These are phyloP conservation scores for Leccinum uliginosum DNA, from an alignment of 768 basidiomycete species.

Conservation along the genomic window DNA sequence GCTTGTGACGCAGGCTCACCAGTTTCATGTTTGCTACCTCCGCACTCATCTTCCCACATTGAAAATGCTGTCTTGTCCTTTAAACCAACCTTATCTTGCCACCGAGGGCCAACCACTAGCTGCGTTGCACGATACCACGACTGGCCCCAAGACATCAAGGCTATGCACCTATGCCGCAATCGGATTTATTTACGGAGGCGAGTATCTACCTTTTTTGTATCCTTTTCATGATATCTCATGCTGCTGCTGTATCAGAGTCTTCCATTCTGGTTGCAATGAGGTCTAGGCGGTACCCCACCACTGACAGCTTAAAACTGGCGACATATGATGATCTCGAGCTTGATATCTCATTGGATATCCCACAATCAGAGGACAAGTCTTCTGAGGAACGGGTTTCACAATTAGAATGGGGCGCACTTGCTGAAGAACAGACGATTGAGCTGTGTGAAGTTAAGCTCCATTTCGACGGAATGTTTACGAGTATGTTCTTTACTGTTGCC, in stretches of 20 bases:
- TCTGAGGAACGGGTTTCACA: constrained; percentile 23
- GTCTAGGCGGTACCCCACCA: constrained; percentile 45
- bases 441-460: constrained; percentile 55
- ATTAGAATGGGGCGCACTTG: constrained; percentile 49
- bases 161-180: constrained; percentile 58
- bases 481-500: constrained; percentile 31
- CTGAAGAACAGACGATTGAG: constrained; percentile 58
- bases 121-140: constrained; percentile 26
- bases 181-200: constrained; percentile 58
- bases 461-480: constrained; percentile 41
- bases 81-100: constrained; percentile 39
- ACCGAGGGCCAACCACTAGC: constrained; percentile 32
- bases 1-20: constrained; percentile 62
- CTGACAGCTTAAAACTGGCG: constrained; percentile 25
- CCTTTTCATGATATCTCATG: background rate
- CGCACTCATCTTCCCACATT: constrained; percentile 42
- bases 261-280: constrained; percentile 62
- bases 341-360: constrained; percentile 24
- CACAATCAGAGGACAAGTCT: constrained; percentile 10
- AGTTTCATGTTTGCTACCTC: constrained; percentile 50
- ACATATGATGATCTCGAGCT: constrained; percentile 43
- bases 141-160: constrained; percentile 36
- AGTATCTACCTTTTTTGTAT: background rate
- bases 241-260: constrained; percentile 36
- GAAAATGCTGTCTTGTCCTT: constrained; percentile 46